Base-by-base conservation (phyloP, 2,329 filamentous ascomycete genomes). In the Aspergillus persii region DNA sequence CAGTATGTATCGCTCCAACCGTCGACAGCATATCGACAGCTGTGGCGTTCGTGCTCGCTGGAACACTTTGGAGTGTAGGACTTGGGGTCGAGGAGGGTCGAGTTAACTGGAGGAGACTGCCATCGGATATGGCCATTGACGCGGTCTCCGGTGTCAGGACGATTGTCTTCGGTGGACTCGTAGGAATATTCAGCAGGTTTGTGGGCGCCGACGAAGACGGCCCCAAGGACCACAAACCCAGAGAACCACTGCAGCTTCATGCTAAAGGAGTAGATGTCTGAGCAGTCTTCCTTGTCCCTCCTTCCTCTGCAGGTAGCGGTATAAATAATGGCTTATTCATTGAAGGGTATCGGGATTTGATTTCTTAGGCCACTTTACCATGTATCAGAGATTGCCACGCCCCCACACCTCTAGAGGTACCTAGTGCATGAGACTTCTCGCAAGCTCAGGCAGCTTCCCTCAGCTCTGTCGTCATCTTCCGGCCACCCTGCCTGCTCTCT, bases 21-120 rank as follows among this genome's bases (percentile, higher is more conserved):
- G 57, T 66, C 64, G 30, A 41, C 58, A 49, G 60, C 63, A 47
- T 63, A 50, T 8, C 60, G 56, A 27, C 64, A 66, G 4, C 27
- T 15, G 18, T 53, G 36, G 33, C 49, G 53, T 7, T 50, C 7
- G 15, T 56, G 15, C 41, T 49, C 48, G 30, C 58, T 60, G 39
- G 50, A 47, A 30, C 58, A 60, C 2, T 49, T 8, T 4, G 41
- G 39, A 1, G 54, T n/a, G n/a, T 56, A 56, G 12, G 15, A 4
- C 18, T 57, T 60, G 31, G 58, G 33, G 5, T 33, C 31, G 50
- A 57, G 41, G 23, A 55, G 49, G n/a, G 41, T 9, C 5, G 58
- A 60, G 31, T 60, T 39, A 12, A 54, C 6, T 1, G 58, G 53
- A n/a, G 56, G 56, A 7, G 56, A 58, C 15, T 58, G 56, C n/a